A percentile compares a stretch with the other conserved stretches of the same genome.
Conservation (phyloP, 768 basidiomycete genomes). For the Cubamyces lactineus region DNA sequence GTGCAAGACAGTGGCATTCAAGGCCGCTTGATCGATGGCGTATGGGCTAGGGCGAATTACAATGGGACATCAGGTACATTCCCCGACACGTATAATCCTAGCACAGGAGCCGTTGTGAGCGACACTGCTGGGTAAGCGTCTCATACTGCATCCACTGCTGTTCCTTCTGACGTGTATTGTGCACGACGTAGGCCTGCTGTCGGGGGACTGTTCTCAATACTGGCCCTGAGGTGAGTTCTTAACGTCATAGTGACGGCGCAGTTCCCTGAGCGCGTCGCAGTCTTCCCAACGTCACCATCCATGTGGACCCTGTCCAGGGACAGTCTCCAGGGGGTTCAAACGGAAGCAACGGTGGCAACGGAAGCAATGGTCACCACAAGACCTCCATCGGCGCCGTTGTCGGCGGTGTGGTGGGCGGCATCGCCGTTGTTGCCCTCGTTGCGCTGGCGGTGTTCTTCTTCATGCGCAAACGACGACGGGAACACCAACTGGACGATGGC, state of each 20-base stretch:
- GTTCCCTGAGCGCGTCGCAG: neutral
- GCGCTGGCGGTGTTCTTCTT: slow-evolving; percentile 4
- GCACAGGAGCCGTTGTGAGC: neutral
- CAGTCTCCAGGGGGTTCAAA: neutral
- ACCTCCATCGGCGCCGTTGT: slow-evolving; percentile 7
- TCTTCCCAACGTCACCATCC: slow-evolving; percentile 8
- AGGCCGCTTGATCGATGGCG: slow-evolving; percentile 10
- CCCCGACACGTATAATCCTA: slow-evolving; percentile 9
- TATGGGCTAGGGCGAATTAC: slow-evolving; percentile 3
- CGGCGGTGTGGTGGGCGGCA: slow-evolving; percentile 18
- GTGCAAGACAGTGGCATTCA: slow-evolving; percentile 19
- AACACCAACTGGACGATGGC: neutral
- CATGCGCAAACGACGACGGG: slow-evolving; percentile 1
- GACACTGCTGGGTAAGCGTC: slow-evolving; percentile 14
- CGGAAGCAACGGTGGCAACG: neutral
- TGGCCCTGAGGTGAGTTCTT: slow-evolving; percentile 21
- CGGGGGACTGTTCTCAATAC: slow-evolving; percentile 20
- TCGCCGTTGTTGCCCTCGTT: slow-evolving; percentile 1
- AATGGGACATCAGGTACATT: slow-evolving; percentile 15
- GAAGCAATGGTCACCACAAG: neutral
- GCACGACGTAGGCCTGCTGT: slow-evolving; percentile 12
- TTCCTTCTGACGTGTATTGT: too few species aligned
- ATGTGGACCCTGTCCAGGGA: neutral
- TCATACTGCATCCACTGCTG: neutral
- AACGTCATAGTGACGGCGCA: neutral